These are phyloP conservation scores for Withania somnifera DNA, from an alignment of 305 asterid species.

Conservation along the genomic window DNA sequence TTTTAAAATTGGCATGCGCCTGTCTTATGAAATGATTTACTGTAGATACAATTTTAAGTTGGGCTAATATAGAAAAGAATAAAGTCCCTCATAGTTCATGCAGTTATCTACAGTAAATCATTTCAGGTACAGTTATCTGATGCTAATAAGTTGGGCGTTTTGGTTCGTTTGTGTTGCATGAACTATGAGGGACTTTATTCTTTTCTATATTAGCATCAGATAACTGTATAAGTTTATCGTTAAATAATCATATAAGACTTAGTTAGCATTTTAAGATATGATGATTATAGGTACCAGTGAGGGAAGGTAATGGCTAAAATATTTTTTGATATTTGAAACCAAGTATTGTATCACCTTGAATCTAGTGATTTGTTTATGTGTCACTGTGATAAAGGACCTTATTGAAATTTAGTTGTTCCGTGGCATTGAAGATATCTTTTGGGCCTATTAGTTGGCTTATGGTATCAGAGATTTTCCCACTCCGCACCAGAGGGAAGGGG, in stretches of 20 bases:
- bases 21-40: background rate
- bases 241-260: background rate
- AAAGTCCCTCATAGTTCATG: no score
- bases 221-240: background rate
- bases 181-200: background rate
- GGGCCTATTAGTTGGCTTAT: conserved; percentile 99
- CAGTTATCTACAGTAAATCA: no score
- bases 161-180: background rate
- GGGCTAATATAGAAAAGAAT: no score
- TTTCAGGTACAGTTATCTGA: no score
- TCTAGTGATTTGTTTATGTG: background rate
- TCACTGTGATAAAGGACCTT: background rate
- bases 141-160: background rate
- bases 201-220: background rate
- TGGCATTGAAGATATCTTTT: conserved; percentile 64
- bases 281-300: background rate
- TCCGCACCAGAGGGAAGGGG: conserved; percentile 93
- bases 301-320: background rate
- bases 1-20: background rate
- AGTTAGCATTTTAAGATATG: background rate
- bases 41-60: no score
- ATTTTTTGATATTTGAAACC: background rate
- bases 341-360: background rate
- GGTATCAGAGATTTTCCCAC: conserved; percentile 98
- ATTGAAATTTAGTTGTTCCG: conserved; percentile 2